Evolutionary conservation across 257 asterid genomes (phyloP).

Genomic region (Solanum chiquidenum): DNA sequence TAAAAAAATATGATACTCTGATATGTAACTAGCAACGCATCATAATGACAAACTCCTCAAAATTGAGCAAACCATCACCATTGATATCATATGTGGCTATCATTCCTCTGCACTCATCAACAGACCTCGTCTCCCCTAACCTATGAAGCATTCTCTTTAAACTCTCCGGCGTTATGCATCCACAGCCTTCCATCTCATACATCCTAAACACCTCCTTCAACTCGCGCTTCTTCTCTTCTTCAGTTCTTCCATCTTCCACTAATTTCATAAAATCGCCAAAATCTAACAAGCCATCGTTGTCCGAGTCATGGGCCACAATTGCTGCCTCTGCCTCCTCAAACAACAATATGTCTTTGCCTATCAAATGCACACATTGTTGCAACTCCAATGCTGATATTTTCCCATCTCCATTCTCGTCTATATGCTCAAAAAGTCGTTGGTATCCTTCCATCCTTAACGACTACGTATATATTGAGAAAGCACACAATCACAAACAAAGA

Average conservation of each 20-base stretch:
- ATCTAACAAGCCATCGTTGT: conserved; percentile 40
- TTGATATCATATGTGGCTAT: conserved; percentile 49
- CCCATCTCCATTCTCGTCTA: conserved; percentile 20
- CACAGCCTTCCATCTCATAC: conserved; percentile 49
- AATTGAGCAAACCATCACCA: conserved; percentile 50
- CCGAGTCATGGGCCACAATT: conserved; percentile 23
- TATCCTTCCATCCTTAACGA: conserved; percentile 15
- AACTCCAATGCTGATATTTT: conserved; percentile 22
- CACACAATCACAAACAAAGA: not conserved
- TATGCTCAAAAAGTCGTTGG: conserved; percentile 12
- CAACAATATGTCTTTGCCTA: conserved; percentile 16
- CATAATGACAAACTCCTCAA: conserved; percentile 62
- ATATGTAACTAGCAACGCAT: conserved; percentile 19
- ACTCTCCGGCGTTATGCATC: conserved; percentile 48
- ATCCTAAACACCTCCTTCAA: conserved; percentile 41
- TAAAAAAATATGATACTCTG: not conserved
- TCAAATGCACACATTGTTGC: conserved; percentile 5
- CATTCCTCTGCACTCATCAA: conserved; percentile 41
- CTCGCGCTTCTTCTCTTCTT: conserved; percentile 41
- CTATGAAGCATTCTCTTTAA: conserved; percentile 44
- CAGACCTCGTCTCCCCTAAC: conserved; percentile 39
- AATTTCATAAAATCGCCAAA: conserved; percentile 39
- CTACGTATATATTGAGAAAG: too few species aligned
- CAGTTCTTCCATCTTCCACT: conserved; percentile 36
- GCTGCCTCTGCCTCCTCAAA: conserved; percentile 28